Conservation (phyloP, 108 stramenopile species). For the Skeletonema potamos region DNA sequence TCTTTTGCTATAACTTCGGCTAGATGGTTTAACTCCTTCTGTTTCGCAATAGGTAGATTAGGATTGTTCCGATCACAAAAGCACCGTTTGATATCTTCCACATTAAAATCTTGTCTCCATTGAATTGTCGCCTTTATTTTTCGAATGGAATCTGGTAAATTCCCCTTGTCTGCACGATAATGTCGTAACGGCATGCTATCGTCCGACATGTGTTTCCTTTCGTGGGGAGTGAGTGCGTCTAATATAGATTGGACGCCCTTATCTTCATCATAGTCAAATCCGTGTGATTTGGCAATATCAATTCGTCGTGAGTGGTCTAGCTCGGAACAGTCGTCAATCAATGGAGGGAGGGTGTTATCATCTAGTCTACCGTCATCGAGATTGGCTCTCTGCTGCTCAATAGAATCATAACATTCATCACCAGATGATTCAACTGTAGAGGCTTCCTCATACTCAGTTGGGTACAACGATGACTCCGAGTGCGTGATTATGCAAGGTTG, state of each 20-base stretch:
- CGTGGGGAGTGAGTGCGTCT: constrained; percentile 46
- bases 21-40: constrained; percentile 30
- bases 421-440: neutral
- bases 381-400: neutral
- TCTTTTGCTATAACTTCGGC: constrained; percentile 56
- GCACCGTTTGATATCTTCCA: constrained; percentile 51
- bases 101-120: constrained; percentile 86
- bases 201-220: constrained; percentile 59
- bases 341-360: neutral
- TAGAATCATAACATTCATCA: neutral
- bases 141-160: constrained; percentile 56
- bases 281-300: constrained; percentile 15
- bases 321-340: constrained; percentile 31
- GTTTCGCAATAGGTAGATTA: constrained; percentile 7
- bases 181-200: constrained; percentile 77
- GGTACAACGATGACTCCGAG: neutral
- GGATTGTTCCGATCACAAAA: constrained; percentile 16
- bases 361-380: neutral
- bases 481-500: neutral
- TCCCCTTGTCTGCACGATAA: constrained; percentile 81
- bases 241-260: constrained; percentile 49
- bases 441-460: neutral
- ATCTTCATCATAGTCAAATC: constrained; percentile 40
- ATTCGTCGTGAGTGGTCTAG: constrained; percentile 17
- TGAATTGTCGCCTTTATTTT: constrained; percentile 71